These are phyloP conservation scores for Ceriops decandra DNA, from an alignment of 345 rosid species.

Conservation along the genomic window DNA sequence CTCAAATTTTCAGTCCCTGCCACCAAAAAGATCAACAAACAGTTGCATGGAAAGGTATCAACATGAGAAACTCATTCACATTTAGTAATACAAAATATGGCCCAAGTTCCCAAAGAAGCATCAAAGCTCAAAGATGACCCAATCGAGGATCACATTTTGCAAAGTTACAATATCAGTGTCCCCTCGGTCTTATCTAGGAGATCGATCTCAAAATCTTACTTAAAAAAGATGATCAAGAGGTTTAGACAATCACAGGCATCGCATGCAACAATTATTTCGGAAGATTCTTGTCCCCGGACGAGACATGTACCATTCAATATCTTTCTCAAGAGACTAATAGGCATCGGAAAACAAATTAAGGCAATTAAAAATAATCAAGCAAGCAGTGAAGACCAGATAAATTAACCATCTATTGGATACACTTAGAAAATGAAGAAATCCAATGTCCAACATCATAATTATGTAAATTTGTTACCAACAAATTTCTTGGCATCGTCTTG, in stretches of 20 bases:
- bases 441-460: background rate
- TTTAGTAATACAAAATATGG: background rate
- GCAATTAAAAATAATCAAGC: background rate
- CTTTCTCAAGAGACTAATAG: conserved; percentile 5
- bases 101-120: background rate
- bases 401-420: background rate
- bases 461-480: background rate
- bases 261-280: background rate
- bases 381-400: background rate
- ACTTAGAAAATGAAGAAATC: background rate
- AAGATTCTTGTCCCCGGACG: conserved; percentile 13
- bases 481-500: background rate
- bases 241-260: background rate
- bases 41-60: background rate
- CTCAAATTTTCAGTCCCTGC: background rate
- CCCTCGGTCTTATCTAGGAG: conserved; percentile 3
- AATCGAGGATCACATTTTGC: conserved; percentile 14
- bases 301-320: conserved; percentile 6
- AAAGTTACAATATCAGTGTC: background rate
- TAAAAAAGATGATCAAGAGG: background rate
- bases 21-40: background rate
- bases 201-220: conserved; percentile 1
- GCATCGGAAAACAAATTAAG: background rate
- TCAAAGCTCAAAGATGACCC: background rate
- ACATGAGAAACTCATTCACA: background rate